phyloP scores from a whole-genome alignment of 1,284 basidiomycete genomes.

The Moniliella sp. region DNA sequence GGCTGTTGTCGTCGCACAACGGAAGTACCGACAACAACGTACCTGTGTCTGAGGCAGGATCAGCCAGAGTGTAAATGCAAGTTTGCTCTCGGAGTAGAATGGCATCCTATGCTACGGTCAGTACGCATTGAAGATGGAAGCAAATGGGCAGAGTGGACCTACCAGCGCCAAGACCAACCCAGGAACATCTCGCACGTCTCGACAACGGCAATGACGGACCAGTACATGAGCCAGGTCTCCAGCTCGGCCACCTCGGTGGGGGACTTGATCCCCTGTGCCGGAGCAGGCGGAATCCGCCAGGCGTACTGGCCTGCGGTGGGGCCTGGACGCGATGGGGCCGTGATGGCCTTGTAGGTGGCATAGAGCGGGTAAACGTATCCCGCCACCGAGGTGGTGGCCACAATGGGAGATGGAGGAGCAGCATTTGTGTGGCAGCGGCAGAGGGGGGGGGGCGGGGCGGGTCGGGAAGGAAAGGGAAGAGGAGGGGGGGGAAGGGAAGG shows the following conservation, averaged over 20 bases:
- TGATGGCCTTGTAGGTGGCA: slow-evolving; percentile 20
- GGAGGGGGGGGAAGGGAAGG: no score
- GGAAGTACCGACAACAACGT: neutral
- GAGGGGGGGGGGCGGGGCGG: no score
- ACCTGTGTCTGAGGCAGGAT: slow-evolving; percentile 19
- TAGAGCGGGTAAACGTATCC: slow-evolving; percentile 22
- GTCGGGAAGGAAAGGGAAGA: no score
- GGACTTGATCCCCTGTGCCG: no score
- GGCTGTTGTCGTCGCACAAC: no score
- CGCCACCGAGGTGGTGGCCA: slow-evolving; percentile 9
- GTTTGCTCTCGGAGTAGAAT: slow-evolving; percentile 17
- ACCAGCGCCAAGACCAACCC: slow-evolving; percentile 23
- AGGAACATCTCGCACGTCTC: slow-evolving; percentile 12
- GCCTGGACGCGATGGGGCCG: slow-evolving; percentile 2
- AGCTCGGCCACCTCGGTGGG: slow-evolving; percentile 13
- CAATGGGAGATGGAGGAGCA: slow-evolving; percentile 14
- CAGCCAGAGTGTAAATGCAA: slow-evolving; percentile 24
- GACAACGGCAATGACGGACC: slow-evolving; percentile 18
- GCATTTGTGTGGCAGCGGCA: no score
- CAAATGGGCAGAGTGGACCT: no score
- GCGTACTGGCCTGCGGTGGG: slow-evolving; percentile 1
- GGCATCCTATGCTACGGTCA: slow-evolving; percentile 12
- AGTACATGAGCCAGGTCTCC: slow-evolving; percentile 26
- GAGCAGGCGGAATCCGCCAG: no score
- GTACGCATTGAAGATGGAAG: no score